Conservation (phyloP, 2,329 filamentous ascomycete species). For the Fusarium pseudonygamai region DNA sequence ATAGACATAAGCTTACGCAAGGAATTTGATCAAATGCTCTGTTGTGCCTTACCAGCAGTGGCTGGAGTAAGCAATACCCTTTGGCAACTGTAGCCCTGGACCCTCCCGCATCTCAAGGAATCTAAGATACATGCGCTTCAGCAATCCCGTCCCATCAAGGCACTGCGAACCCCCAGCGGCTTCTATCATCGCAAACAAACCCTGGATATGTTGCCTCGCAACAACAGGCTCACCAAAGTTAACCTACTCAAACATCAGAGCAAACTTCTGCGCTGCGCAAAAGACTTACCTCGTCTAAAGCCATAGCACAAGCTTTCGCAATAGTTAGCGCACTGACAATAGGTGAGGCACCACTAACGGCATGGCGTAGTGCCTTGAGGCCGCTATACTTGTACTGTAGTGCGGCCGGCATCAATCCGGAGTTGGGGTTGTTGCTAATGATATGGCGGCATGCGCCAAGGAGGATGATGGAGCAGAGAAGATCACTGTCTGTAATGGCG, state of each 20-base stretch:
- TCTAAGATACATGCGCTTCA: background rate
- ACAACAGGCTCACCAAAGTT: background rate
- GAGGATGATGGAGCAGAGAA: slow-evolving; percentile 5
- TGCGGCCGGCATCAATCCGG: background rate
- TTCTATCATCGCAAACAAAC: background rate
- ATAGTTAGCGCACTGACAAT: background rate
- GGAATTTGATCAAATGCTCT: rapidly evolving
- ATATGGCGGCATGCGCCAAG: background rate
- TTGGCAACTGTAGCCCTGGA: background rate
- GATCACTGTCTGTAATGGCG: slow-evolving; percentile 4
- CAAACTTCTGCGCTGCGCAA: background rate
- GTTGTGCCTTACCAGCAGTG: background rate
- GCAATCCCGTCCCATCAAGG: background rate
- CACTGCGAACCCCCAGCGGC: background rate
- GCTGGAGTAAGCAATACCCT: background rate
- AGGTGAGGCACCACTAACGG: background rate
- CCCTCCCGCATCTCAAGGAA: background rate
- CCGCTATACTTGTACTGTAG: slow-evolving; percentile 16
- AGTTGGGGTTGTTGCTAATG: background rate
- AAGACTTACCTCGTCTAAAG: slow-evolving; percentile 1
- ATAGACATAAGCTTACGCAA: too few relatives aligned
- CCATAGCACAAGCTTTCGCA: background rate
- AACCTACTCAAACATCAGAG: background rate
- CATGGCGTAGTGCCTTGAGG: background rate
- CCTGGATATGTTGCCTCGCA: background rate